Conservation (phyloP, 2,329 filamentous ascomycete species). For the Aspergillus flavus region DNA sequence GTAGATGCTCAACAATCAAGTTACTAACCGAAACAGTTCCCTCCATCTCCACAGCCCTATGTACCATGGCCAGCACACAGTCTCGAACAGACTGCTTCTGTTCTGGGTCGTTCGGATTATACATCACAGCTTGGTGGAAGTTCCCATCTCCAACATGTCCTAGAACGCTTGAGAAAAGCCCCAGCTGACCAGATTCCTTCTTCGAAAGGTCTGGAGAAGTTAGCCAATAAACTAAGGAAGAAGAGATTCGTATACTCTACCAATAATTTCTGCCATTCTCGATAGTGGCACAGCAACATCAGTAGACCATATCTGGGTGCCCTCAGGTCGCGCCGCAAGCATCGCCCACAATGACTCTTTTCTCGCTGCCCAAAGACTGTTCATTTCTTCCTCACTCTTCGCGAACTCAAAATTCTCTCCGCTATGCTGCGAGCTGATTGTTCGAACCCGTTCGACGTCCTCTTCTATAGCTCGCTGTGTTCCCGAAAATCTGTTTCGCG, state of each 20-base stretch:
- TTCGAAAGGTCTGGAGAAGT: slow-evolving; percentile 69
- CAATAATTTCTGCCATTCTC: slow-evolving; percentile 60
- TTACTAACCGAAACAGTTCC: slow-evolving; percentile 70
- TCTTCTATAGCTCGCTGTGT: slow-evolving; percentile 72
- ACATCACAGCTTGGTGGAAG: slow-evolving; percentile 89
- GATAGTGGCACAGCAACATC: slow-evolving; percentile 63
- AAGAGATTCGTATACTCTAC: slow-evolving; percentile 26
- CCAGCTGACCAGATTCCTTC: slow-evolving; percentile 80
- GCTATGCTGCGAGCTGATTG: slow-evolving; percentile 52
- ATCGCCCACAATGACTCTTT: slow-evolving; percentile 62
- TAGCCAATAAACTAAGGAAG: neutral
- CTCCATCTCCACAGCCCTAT: slow-evolving; percentile 83
- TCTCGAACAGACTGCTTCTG: slow-evolving; percentile 74
- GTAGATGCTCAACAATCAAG: no score
- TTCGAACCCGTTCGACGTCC: slow-evolving; percentile 69
- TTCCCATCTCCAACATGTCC: slow-evolving; percentile 91
- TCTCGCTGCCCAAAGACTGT: slow-evolving; percentile 58
- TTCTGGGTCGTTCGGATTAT: slow-evolving; percentile 67
- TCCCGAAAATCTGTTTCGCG: slow-evolving; percentile 59
- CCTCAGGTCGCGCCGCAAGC: slow-evolving; percentile 54
- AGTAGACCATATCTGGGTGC: slow-evolving; percentile 59
- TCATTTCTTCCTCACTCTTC: slow-evolving; percentile 50
- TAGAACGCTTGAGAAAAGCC: slow-evolving; percentile 79
- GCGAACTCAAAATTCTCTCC: slow-evolving; percentile 52
- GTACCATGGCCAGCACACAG: slow-evolving; percentile 83